Conservation (phyloP, 441 rosid genomes). For the Aleurites moluccanus region DNA sequence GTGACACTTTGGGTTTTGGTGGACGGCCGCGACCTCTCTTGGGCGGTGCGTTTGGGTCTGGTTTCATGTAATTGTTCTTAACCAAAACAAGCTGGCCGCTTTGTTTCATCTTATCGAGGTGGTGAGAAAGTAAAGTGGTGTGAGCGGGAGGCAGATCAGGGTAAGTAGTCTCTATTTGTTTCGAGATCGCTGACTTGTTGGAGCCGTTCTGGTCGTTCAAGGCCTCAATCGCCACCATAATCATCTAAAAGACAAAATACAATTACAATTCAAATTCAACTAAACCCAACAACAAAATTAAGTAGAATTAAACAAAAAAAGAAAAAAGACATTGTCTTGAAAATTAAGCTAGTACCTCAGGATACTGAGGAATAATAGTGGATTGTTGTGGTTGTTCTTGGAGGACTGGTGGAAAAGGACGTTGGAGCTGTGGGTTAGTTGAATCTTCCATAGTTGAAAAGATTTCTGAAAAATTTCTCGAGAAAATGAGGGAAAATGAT, state of each 20-base stretch:
- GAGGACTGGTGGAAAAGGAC: not conserved
- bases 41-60: constrained; percentile 60
- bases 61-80: constrained; percentile 68
- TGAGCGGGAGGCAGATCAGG: constrained; percentile 57
- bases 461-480: constrained; percentile 6
- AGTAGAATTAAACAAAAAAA: not conserved
- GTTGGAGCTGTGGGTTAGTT: constrained; percentile 6
- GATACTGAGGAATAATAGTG: constrained; percentile 32
- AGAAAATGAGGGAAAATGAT: not conserved
- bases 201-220: constrained; percentile 47
- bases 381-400: constrained; percentile 10
- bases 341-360: constrained; percentile 29
- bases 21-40: constrained; percentile 91
- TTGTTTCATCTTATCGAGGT: constrained; percentile 59
- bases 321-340: not conserved
- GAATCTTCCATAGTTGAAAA: constrained; percentile 31
- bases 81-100: constrained; percentile 53
- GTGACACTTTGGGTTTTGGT: constrained; percentile 47
- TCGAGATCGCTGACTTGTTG: constrained; percentile 53
- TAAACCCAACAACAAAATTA: not conserved
- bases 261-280: too few species aligned
- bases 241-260: constrained; percentile 41
- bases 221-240: constrained; percentile 68
- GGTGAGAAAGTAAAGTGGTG: constrained; percentile 51
- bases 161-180: constrained; percentile 54